Base-by-base conservation (phyloP, 2,329 filamentous ascomycete species). In the Nectriaceae sp. region DNA sequence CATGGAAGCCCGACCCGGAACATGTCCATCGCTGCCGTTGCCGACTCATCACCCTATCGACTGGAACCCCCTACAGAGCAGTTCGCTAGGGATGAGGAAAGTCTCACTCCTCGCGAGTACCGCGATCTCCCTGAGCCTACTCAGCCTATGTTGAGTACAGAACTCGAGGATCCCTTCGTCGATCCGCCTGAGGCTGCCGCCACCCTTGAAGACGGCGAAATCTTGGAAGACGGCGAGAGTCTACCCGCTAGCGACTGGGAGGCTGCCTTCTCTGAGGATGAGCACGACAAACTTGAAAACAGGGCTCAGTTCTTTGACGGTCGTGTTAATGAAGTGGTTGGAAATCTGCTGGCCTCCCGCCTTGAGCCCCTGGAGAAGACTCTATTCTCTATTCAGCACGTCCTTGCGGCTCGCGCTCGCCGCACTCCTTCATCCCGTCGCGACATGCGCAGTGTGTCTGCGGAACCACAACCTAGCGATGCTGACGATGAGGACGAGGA, bases 401-500 rank as follows among this genome's bases (percentile, higher is more conserved):
- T 83, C 3, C 70, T 96, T 46, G 76, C 77, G 16, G 73, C 76
- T 37, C 75, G 87, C 57, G 77, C 81, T 21, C 75, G 75, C 22
- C 76, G 76, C 46, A 75, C 77, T 13, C 73, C 76, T 21, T 82
- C 83, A 11, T 81, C 76, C 46, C 76, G 80, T 22, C 79, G 79
- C 35, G 78, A 80, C 21, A 76, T 82, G 56, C 82, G 84, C 57
- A 90, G 85, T 66, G 70, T 83, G 35, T 92, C 88, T 40, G 82
- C 77, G n/a, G 88, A 90, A 22, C 64, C 79, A 3, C 77, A 82
- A 40, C 85, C 95, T 50, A 97, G 93, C 65, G 94, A 97, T 70
- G 93, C 94, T 11, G 93, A 97, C 66, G 92, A 96, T 53, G 91
- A 96, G 64, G 92, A 95, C 56, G 91, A 96, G 19, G 89, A 86